phyloP scores from a whole-genome alignment of 176 grass and related monocot species.

The Areca catechu region DNA sequence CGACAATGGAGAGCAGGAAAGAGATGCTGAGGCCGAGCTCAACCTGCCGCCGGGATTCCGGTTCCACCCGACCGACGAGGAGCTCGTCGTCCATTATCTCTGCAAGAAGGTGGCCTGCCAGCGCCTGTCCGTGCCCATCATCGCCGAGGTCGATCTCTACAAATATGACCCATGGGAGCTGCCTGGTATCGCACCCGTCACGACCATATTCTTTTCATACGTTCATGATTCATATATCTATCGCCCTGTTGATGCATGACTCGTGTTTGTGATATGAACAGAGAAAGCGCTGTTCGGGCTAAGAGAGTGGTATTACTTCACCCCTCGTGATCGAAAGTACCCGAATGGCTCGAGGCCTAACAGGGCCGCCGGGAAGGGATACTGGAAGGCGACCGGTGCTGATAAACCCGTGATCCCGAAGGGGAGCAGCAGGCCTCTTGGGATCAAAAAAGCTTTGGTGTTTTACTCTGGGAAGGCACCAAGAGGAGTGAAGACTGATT shows the following conservation, averaged over 20 bases:
- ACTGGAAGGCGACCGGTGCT: conserved; percentile 78
- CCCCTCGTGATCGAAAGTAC: conserved; percentile 72
- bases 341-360: conserved; percentile 67
- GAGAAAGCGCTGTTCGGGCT: conserved; percentile 68
- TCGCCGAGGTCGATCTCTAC: conserved; percentile 34
- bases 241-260: no score
- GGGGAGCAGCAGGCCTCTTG: conserved; percentile 22
- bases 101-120: conserved; percentile 48
- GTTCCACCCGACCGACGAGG: conserved; percentile 12
- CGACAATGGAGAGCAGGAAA: background rate
- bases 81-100: conserved; percentile 51
- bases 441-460: conserved; percentile 67
- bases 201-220: no score
- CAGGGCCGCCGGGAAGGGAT: conserved; percentile 46
- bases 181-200: no score
- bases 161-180: background rate
- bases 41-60: conserved; percentile 26
- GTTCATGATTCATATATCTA: no score
- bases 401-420: conserved; percentile 45
- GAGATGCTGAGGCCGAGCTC: conserved; percentile 67
- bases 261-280: conserved; percentile 8
- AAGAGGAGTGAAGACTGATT: conserved; percentile 56
- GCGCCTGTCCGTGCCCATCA: conserved; percentile 28
- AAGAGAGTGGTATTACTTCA: conserved; percentile 79
- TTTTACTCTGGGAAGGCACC: conserved; percentile 76